Conservation (phyloP, 2,329 filamentous ascomycete species). For the Trichoderma semiorbis region DNA sequence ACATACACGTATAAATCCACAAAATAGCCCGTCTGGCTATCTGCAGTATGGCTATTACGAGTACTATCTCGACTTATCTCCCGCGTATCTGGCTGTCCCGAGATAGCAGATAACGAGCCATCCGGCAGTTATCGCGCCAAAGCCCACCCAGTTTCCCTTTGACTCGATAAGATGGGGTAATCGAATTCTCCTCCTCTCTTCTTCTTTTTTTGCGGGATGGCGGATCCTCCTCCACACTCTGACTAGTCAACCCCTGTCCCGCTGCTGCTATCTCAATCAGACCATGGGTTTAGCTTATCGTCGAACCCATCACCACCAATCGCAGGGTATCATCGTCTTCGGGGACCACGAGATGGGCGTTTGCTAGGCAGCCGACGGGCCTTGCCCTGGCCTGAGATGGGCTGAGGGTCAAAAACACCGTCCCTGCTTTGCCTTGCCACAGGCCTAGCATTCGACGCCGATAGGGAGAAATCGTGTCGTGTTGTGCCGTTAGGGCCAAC, state of each 20-base stretch:
- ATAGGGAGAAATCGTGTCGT: background rate
- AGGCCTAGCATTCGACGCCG: background rate
- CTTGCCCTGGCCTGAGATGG: background rate
- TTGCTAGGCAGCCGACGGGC: background rate
- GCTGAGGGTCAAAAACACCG: background rate
- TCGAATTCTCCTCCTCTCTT: background rate
- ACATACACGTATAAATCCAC: background rate
- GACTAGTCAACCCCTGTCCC: background rate
- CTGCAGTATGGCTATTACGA: background rate
- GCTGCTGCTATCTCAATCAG: background rate
- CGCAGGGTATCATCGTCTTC: background rate
- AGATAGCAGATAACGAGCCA: conserved; percentile 14
- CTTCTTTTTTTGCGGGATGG: conserved; percentile 1
- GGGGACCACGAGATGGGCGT: background rate
- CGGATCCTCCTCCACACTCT: conserved; percentile 9
- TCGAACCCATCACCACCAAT: background rate
- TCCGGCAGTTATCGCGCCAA: conserved; percentile 2
- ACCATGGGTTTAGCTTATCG: conserved; percentile 1
- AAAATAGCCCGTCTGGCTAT: background rate
- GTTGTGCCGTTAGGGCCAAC: background rate
- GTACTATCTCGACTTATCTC: background rate
- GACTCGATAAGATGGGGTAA: conserved; percentile 49
- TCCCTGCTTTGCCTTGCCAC: background rate
- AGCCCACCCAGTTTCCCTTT: conserved; percentile 20
- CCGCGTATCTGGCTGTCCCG: background rate